A percentile compares a stretch with the other conserved stretches of the same genome.
These are phyloP conservation scores for Metarhizium rileyi DNA, from an alignment of 2,329 filamentous ascomycete genomes.

Conservation along the genomic window DNA sequence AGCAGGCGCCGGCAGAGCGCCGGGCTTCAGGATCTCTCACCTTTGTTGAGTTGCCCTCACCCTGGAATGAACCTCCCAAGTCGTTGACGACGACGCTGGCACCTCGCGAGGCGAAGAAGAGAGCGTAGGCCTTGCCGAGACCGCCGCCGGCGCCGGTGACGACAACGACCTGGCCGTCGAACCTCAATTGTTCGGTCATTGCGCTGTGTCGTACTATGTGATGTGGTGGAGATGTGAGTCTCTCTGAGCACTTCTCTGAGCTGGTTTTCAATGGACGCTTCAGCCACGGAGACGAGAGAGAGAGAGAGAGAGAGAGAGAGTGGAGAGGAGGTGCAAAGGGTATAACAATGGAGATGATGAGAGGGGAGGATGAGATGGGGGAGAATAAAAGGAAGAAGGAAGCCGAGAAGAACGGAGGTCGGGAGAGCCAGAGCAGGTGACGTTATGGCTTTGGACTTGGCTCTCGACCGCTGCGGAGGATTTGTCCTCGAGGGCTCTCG, in stretches of 20 bases:
- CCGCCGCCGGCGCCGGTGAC: slow-evolving; percentile 75
- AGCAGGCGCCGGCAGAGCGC: background rate
- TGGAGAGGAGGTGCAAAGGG: slow-evolving; percentile 3
- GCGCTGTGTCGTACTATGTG: slow-evolving; percentile 31
- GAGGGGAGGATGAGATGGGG: slow-evolving; percentile 6
- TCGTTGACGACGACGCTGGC: slow-evolving; percentile 97
- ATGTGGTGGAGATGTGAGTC: slow-evolving; percentile 5
- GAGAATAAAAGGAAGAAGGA: slow-evolving; percentile 2
- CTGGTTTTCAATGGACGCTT: background rate
- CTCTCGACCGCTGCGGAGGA: background rate
- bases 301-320: slow-evolving; percentile 2
- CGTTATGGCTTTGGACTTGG: background rate
- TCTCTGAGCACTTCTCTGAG: background rate
- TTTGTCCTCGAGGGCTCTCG: background rate
- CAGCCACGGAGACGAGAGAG: slow-evolving; percentile 7
- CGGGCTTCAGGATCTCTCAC: slow-evolving; percentile 37
- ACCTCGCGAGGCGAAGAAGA: slow-evolving; percentile 85
- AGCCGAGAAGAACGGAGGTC: background rate
- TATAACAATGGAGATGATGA: slow-evolving; percentile 2
- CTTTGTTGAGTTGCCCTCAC: slow-evolving; percentile 79
- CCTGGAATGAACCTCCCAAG: slow-evolving; percentile 84
- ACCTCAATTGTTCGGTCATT: slow-evolving; percentile 64
- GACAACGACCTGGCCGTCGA: slow-evolving; percentile 75
- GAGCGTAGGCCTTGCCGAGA: slow-evolving; percentile 70
- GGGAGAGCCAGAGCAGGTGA: slow-evolving; percentile 2